These are phyloP conservation scores for Rhododendron kiyosumense DNA, from an alignment of 148 eudicot species.

Conservation along the genomic window DNA sequence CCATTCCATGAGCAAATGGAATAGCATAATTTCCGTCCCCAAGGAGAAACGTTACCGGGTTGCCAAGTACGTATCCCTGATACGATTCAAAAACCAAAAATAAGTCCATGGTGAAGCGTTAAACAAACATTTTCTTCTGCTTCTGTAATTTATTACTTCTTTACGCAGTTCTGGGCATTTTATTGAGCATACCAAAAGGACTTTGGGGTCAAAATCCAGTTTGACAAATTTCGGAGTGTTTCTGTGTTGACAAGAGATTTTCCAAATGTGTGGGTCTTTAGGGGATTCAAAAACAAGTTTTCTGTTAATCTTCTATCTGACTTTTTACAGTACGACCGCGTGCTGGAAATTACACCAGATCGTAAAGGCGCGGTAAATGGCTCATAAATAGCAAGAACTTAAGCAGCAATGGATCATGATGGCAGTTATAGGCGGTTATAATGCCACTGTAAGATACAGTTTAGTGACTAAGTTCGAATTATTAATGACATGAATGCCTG, in stretches of 20 bases:
- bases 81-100: neutral
- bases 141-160: neutral
- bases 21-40: constrained; percentile 9
- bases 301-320: neutral
- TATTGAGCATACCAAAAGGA: neutral
- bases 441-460: neutral
- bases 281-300: neutral
- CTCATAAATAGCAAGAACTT: neutral
- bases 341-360: neutral
- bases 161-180: neutral
- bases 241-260: neutral
- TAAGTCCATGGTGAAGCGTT: neutral
- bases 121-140: neutral
- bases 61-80: constrained; percentile 39
- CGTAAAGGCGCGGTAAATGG: neutral
- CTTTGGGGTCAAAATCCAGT: neutral
- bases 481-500: neutral
- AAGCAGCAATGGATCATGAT: neutral
- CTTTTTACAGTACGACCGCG: neutral
- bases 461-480: neutral
- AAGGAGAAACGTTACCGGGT: constrained; percentile 21
- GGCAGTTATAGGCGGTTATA: neutral
- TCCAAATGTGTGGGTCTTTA: neutral
- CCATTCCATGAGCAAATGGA: constrained; percentile 3
- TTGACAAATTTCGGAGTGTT: neutral